Percentiles rank a stretch among this genome's conserved stretches.
phyloP scores from a whole-genome alignment of 257 asterid species.

The Solanum bulbocastanum region DNA sequence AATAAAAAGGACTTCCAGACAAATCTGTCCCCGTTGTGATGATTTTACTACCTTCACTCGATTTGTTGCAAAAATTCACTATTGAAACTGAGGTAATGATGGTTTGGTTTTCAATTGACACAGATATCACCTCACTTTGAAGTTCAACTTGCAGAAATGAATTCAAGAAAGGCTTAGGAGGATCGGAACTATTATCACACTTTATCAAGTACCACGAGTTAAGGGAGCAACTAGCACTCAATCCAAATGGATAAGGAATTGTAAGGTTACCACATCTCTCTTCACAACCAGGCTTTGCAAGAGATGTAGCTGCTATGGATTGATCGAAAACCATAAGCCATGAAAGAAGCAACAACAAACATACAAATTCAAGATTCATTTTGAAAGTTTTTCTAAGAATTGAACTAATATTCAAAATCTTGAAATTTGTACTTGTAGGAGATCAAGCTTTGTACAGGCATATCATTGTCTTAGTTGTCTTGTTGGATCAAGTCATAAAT shows the following conservation, averaged over 20 bases:
- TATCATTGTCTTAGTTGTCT: background rate
- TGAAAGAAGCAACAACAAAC: background rate
- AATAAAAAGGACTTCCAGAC: slow-evolving; percentile 1
- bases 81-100: background rate
- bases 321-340: background rate
- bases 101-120: slow-evolving; percentile 6
- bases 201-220: background rate
- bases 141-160: background rate
- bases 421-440: background rate
- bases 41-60: background rate
- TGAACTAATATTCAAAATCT: background rate
- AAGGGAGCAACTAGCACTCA: slow-evolving; percentile 8
- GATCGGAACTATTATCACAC: background rate
- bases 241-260: slow-evolving; percentile 13
- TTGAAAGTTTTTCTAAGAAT: background rate
- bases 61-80: background rate
- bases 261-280: background rate
- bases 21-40: background rate
- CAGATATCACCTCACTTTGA: background rate
- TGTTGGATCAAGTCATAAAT: background rate
- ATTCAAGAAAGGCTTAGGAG: background rate
- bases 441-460: background rate
- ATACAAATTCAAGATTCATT: background rate
- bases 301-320: background rate
- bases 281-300: slow-evolving; percentile 2